Evolutionary conservation across 495 filamentous ascomycete species (phyloP), one percentile per base, ranked within the genome.

Genomic region (Aspergillus incahuasiensis): DNA sequence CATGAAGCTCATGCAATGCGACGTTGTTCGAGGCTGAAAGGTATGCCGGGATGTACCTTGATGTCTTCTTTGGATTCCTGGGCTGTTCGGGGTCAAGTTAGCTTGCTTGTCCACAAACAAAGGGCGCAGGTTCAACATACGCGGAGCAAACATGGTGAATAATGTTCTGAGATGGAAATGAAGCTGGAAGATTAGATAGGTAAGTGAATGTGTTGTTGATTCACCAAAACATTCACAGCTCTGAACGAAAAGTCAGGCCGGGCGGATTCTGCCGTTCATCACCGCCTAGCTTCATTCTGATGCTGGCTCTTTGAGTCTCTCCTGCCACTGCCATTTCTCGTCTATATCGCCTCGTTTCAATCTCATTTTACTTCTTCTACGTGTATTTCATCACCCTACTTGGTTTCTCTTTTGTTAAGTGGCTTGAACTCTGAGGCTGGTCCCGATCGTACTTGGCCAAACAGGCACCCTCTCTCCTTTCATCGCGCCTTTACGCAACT

Each of bases 51-150:
- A 52, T 28, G 52, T 45, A 78, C 75, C 63, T 69, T 71, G 60
- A 78, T 71, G 61, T 78, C 68, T 68, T 77, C 73, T 64, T 70
- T 69, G 61, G 74, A 76, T 71, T 78, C 69, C 45, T 74, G 70
- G 55, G 70, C 73, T 76, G 38, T 12, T 34, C 9, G n/a, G 45
- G 39, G 32, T 6, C 6, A 11, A 19, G 19, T 55, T 24, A 30
- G 13, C 38, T 45, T 28, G 8, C 0, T 24, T 47, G 18, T 40
- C 38, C 16, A 18, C 38, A 18, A 6, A 2, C 5, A 40, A 40
- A 18, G 13, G 15, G 15, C 13, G n/a, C 3, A n/a, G n/a, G n/a
- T n/a, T n/a, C n/a, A n/a, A 40, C 13, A 54, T 60, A 76, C 75
- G 73, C 51, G 73, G 73, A 44, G 69, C 73, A 50, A 78, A 78